Evolutionary conservation across 352 stramenopile species (phyloP).

Genomic region (Pythium plurisporium): DNA sequence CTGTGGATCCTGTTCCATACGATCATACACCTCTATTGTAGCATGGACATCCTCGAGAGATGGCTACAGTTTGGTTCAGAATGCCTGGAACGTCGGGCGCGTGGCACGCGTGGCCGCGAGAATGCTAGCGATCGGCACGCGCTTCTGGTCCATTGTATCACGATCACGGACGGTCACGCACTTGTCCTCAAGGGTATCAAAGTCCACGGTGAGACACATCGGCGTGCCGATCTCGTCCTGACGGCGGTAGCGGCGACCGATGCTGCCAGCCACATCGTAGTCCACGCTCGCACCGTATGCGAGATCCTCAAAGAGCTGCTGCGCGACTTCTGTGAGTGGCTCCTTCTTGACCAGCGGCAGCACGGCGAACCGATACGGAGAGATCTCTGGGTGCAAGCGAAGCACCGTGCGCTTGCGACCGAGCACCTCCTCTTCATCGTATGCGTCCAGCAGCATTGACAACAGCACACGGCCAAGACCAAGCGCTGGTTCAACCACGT

Average conservation of each 20-base stretch:
- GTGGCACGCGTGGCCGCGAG: conserved; percentile 36
- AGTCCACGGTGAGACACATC: conserved; percentile 97
- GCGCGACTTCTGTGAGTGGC: conserved; percentile 81
- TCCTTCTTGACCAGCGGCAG: conserved; percentile 96
- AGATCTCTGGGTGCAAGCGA: conserved; percentile 91
- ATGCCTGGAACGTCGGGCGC: conserved; percentile 33
- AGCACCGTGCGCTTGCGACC: conserved; percentile 80
- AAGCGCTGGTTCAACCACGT: conserved; percentile 92
- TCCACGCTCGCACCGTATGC: conserved; percentile 85
- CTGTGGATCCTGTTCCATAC: background rate
- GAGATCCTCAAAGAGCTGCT: conserved; percentile 90
- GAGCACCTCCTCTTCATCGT: conserved; percentile 93
- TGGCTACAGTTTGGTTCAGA: conserved; percentile 20
- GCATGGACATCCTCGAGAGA: too few relatives aligned
- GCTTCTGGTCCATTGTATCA: conserved; percentile 94
- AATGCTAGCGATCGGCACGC: conserved; percentile 90
- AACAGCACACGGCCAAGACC: conserved; percentile 92
- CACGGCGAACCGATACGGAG: conserved; percentile 91
- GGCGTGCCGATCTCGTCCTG: conserved; percentile 97
- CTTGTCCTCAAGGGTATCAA: conserved; percentile 95
- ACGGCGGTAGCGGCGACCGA: conserved; percentile 90
- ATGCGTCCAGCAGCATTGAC: conserved; percentile 93
- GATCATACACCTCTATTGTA: too few relatives aligned
- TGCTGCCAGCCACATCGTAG: conserved; percentile 90
- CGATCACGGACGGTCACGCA: conserved; percentile 95